A percentile compares a stretch with the other conserved stretches of the same genome.
Evolutionary conservation across 257 asterid genomes (phyloP).

Genomic region (Knoxia roxburghii): DNA sequence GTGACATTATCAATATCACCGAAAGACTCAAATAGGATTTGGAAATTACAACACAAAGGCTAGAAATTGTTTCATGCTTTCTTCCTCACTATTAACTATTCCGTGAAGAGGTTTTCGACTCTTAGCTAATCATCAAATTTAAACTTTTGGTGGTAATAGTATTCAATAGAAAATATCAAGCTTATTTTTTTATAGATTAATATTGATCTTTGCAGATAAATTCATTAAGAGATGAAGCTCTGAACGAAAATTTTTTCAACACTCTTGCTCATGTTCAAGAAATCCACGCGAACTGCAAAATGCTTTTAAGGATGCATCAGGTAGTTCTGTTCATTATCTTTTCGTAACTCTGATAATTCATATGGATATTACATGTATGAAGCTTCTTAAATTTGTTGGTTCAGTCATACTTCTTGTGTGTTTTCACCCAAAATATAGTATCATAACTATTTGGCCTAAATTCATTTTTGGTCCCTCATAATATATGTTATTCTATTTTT

Average conservation of each 20-base stretch:
- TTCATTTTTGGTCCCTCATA: too few relatives aligned
- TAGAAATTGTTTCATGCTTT: conserved; percentile 89
- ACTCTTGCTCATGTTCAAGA: conserved; percentile 99
- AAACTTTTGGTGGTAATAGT: conserved; percentile 2
- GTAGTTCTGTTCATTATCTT: conserved; percentile 29
- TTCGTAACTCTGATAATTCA: not conserved
- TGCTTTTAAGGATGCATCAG: conserved; percentile 94
- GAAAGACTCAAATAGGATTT: conserved; percentile 97
- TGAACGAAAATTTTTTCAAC: conserved; percentile 77
- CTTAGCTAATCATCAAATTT: conserved; percentile 9
- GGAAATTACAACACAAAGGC: conserved; percentile 87
- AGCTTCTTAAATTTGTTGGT: not conserved
- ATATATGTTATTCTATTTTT: too few relatives aligned
- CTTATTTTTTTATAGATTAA: not conserved
- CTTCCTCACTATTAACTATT: conserved; percentile 97
- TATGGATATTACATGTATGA: not conserved
- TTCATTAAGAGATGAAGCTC: conserved; percentile 87
- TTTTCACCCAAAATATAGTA: not conserved
- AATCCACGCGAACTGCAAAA: conserved; percentile 94
- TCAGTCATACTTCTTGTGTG: not conserved
- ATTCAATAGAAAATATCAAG: too few relatives aligned
- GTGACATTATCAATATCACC: conserved; percentile 88
- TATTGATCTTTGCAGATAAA: conserved; percentile 49
- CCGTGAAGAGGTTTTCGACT: conserved; percentile 66
- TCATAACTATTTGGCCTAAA: too few relatives aligned